These are phyloP conservation scores for Ganoderma sinense DNA, from an alignment of 1,284 basidiomycete species.

Conservation along the genomic window DNA sequence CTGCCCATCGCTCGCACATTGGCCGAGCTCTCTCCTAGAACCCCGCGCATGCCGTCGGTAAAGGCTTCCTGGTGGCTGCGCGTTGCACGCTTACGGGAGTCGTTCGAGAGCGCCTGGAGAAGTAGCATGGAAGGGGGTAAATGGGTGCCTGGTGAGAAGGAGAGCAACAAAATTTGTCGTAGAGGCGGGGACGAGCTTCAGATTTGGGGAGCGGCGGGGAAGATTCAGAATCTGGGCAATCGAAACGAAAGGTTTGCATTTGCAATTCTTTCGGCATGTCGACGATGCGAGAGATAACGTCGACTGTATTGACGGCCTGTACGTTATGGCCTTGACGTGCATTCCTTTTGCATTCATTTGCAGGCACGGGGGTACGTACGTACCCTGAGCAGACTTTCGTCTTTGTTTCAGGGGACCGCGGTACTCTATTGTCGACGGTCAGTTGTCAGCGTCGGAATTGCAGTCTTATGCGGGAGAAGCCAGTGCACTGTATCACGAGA, in stretches of 20 bases:
- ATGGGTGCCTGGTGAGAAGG: conserved; percentile 1
- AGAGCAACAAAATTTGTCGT: not conserved
- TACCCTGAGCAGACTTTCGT: not conserved
- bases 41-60: not conserved
- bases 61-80: not conserved
- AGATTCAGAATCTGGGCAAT: not conserved
- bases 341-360: conserved; percentile 1
- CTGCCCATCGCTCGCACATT: not conserved
- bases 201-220: not conserved
- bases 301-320: not conserved
- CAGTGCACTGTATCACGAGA: not conserved
- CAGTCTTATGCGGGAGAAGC: not conserved
- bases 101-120: not conserved
- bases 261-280: not conserved
- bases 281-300: not conserved
- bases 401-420: not conserved
- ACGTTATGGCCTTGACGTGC: not conserved
- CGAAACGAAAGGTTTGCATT: not conserved
- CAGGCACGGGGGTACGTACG: conserved; percentile 2
- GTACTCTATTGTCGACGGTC: not conserved
- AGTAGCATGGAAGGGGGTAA: not conserved
- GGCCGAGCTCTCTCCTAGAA: not conserved
- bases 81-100: not conserved
- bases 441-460: not conserved
- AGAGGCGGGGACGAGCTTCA: not conserved